These are phyloP conservation scores for Scleroderma citrinum DNA, from an alignment of 768 basidiomycete genomes.

Conservation along the genomic window DNA sequence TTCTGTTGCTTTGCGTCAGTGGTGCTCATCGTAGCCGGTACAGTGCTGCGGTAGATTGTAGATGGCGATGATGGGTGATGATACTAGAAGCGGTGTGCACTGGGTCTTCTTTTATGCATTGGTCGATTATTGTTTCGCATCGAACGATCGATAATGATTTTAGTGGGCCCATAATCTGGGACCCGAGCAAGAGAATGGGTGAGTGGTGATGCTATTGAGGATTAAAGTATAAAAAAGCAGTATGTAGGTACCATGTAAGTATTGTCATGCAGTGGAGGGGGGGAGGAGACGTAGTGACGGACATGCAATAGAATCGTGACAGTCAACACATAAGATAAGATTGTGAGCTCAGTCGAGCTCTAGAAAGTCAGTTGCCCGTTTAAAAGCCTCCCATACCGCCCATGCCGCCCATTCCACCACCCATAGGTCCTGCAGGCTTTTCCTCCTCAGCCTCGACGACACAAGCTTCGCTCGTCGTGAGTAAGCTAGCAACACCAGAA, in stretches of 20 bases:
- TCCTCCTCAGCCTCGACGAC: constrained; percentile 90
- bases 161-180: too few species aligned
- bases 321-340: constrained; percentile 7
- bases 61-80: too few species aligned
- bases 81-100: too few species aligned
- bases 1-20: constrained; percentile 35
- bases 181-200: too few species aligned
- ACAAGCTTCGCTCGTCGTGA: constrained; percentile 91
- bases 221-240: not conserved
- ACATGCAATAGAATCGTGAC: constrained; percentile 7
- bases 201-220: constrained; percentile 22
- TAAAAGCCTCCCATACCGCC: constrained; percentile 53
- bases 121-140: too few species aligned
- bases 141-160: too few species aligned
- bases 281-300: constrained; percentile 1
- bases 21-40: constrained; percentile 17
- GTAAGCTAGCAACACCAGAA: constrained; percentile 83
- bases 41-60: too few species aligned
- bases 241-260: constrained; percentile 9
- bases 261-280: constrained; percentile 5
- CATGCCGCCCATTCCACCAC: constrained; percentile 44
- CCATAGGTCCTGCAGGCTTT: constrained; percentile 42
- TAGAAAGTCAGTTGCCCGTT: constrained; percentile 4
- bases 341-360: constrained; percentile 3
- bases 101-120: too few species aligned